Evolutionary conservation across 2,329 filamentous ascomycete species (phyloP).

Genomic region (Penicillium sp.): DNA sequence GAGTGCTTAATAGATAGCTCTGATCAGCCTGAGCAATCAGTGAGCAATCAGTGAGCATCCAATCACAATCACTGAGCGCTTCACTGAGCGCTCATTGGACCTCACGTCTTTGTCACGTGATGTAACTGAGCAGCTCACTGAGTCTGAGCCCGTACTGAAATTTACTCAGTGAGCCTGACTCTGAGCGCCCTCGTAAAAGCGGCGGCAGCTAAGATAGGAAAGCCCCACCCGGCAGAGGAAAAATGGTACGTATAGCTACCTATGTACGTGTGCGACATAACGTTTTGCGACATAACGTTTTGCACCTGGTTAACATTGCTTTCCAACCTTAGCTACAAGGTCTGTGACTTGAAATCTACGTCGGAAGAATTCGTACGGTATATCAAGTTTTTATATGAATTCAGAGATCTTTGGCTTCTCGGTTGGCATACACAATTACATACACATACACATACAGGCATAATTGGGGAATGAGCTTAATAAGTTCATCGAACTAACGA

Average conservation of each 20-base stretch:
- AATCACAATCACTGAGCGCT: neutral
- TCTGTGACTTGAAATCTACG: neutral
- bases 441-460: neutral
- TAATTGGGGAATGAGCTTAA: neutral
- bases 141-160: no score
- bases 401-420: neutral
- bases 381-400: neutral
- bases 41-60: neutral
- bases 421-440: no score
- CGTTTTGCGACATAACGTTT: no score
- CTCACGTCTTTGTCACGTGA: neutral
- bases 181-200: no score
- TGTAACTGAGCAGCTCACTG: no score
- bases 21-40: slow-evolving; percentile 12
- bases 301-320: neutral
- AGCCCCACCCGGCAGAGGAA: no score
- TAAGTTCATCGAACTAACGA: neutral
- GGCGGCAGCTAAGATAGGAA: no score
- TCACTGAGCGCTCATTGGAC: neutral
- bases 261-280: no score
- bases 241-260: no score
- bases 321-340: neutral
- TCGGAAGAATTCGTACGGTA: neutral
- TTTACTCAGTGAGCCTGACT: no score
- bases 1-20: slow-evolving; percentile 18